phyloP scores from a whole-genome alignment of 805 yeast genomes.

The Clavispora carvajalis region DNA sequence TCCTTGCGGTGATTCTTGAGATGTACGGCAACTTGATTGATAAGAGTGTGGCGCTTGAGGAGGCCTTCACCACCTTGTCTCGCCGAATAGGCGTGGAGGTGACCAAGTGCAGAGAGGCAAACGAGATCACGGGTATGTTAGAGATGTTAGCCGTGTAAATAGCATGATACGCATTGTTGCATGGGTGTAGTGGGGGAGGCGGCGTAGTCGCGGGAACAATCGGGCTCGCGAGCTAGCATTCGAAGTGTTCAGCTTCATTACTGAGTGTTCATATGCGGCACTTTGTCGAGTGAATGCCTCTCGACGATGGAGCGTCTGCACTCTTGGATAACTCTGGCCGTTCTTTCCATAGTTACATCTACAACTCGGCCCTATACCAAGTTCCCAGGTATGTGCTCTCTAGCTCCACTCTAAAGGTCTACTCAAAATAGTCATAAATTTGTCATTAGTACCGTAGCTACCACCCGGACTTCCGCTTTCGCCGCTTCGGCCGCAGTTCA shows the following conservation, averaged over 20 bases:
- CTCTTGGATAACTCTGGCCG: no score
- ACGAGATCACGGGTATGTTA: constrained; percentile 88
- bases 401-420: no score
- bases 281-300: no score
- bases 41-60: constrained; percentile 71
- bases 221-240: no score
- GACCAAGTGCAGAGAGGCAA: constrained; percentile 78
- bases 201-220: no score
- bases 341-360: no score
- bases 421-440: not conserved
- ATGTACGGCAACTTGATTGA: constrained; percentile 73
- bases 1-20: constrained; percentile 61
- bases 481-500: not conserved
- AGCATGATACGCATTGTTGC: not conserved
- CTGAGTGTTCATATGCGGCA: no score
- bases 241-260: not conserved
- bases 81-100: constrained; percentile 65
- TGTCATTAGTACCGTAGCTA: not conserved
- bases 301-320: no score
- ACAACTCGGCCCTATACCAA: no score
- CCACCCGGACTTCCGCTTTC: not conserved
- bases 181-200: no score
- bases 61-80: constrained; percentile 55
- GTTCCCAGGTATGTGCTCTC: no score
- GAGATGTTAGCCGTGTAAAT: constrained; percentile 61